A percentile compares a stretch with the other conserved stretches of the same genome.
These are phyloP conservation scores for Pelagophyceae sp. DNA, from an alignment of 352 stramenopile species.

Conservation along the genomic window DNA sequence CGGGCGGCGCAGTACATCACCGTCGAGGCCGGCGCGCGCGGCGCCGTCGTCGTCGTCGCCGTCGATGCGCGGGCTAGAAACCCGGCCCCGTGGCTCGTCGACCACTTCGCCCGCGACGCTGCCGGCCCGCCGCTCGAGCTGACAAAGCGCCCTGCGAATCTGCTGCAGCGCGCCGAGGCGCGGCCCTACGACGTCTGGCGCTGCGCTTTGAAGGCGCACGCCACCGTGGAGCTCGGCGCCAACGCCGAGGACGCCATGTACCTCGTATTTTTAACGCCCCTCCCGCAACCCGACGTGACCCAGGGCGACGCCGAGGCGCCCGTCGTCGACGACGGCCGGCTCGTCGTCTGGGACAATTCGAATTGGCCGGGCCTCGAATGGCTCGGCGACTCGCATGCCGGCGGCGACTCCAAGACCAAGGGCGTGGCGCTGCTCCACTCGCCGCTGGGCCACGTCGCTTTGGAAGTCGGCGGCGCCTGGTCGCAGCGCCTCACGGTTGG, in stretches of 20 bases:
- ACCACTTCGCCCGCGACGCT: neutral
- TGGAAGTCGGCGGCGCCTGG: neutral
- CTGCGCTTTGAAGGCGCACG: neutral
- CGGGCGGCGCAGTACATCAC: neutral
- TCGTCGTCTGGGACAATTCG: no score
- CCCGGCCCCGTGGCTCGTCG: neutral
- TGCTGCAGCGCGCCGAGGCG: neutral
- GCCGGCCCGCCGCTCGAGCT: neutral
- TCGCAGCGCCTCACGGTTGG: neutral
- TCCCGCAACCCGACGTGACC: no score
- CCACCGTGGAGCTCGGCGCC: neutral
- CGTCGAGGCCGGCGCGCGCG: neutral
- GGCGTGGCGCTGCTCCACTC: neutral
- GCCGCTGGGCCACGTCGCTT: neutral
- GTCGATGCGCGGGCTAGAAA: neutral
- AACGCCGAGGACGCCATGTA: neutral
- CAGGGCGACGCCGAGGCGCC: neutral
- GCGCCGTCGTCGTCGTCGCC: neutral
- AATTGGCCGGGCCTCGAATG: constrained; percentile 3
- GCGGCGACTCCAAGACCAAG: neutral
- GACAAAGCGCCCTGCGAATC: neutral
- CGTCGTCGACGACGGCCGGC: neutral
- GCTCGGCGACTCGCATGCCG: no score
- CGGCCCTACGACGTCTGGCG: neutral
- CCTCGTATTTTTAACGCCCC: constrained; percentile 2